Evolutionary conservation across 2,329 filamentous ascomycete genomes (phyloP), one percentile per base, ranked within the genome.

Genomic region (Colletotrichum destructivum): DNA sequence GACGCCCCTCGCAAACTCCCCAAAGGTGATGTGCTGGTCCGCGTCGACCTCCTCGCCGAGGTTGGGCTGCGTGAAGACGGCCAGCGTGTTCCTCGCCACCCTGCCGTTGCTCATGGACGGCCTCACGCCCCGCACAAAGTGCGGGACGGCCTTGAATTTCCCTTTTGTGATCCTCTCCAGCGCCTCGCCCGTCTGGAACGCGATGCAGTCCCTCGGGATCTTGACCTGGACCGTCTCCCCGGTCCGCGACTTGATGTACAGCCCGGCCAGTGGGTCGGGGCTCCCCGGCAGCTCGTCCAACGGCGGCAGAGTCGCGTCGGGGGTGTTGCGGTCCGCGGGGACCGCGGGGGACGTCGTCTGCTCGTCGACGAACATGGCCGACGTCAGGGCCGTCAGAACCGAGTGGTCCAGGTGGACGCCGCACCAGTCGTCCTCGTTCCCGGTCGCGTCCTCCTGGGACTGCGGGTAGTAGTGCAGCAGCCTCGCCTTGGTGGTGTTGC

Each of bases 11-110:
- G 93, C 93, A 84, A 95, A 94, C 77, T 92, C 89, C n/a, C 92
- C 93, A 86, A 95, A 96, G 42, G 89, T 92, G 66, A 91, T 85
- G 42, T 89, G 87, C 76, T 90, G 87, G 78, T 88, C 85, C 66
- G 89, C 87, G 78, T 95, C 93, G 15, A 96, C 92, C 82, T 90
- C 88, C 76, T 95, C 93, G 76, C 89, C 93, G 71, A 98, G 82
- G 83, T 98, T 98, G 31, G 96, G 96, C 87, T 98, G 96, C 72
- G 96, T 99, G 79, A 98, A 99, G 12, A 98, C 95, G 0, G 96
- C 96, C 75, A 99, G 83, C 8, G 96, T 99, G 83, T 98, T 98
- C 70, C 93, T 86, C 38, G 93, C 93, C 73, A 95, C 88, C 44
- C 84, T 83, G 1, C 84, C 85, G 12, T 82, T 84, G 66, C 86